Conservation (phyloP, 2,329 filamentous ascomycete genomes). For the Penicillium rolfsii region DNA sequence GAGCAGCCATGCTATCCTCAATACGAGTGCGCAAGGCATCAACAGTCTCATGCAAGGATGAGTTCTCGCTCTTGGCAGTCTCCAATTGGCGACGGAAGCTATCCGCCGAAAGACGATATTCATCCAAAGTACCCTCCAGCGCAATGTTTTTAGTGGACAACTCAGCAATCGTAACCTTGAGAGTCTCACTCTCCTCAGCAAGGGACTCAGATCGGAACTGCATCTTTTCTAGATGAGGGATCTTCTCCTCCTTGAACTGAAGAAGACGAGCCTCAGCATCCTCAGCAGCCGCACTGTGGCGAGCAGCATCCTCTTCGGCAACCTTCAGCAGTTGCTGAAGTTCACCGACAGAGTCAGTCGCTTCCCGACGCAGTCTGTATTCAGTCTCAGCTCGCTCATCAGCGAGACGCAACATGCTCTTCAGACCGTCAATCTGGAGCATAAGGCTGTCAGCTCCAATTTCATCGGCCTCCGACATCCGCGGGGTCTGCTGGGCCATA, state of each 20-base stretch:
- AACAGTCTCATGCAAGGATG: constrained; percentile 73
- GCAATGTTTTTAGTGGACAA: constrained; percentile 63
- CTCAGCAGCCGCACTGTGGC: constrained; percentile 55
- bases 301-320: constrained; percentile 60
- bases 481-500: constrained; percentile 56
- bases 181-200: constrained; percentile 65
- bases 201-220: constrained; percentile 70
- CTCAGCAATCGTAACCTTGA: constrained; percentile 57
- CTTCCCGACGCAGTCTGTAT: constrained; percentile 63
- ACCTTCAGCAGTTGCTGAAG: constrained; percentile 70
- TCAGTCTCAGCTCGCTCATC: constrained; percentile 69
- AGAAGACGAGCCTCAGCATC: constrained; percentile 69
- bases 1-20: constrained; percentile 81
- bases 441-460: constrained; percentile 55
- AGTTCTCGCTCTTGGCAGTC: constrained; percentile 63
- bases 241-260: constrained; percentile 68
- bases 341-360: constrained; percentile 73
- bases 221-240: constrained; percentile 65
- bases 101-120: constrained; percentile 64
- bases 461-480: constrained; percentile 57
- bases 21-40: constrained; percentile 75
- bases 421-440: constrained; percentile 67
- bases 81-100: constrained; percentile 59
- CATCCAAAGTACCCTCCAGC: constrained; percentile 63
- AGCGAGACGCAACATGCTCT: constrained; percentile 67